phyloP scores from a whole-genome alignment of 2,329 filamentous ascomycete species.

The Fusarium torreyae region DNA sequence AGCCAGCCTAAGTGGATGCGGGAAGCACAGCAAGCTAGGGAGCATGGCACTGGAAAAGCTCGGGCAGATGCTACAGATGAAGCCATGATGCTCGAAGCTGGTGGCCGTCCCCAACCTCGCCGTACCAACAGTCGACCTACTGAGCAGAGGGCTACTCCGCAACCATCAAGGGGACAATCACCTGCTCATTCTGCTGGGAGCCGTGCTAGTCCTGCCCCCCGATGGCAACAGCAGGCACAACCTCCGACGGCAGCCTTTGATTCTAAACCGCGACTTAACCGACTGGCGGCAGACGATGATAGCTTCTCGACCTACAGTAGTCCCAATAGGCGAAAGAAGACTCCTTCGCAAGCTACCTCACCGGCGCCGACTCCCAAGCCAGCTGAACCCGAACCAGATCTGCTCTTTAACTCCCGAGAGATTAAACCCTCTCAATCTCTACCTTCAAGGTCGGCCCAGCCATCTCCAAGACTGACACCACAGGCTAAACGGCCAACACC shows the following conservation, averaged over 20 bases:
- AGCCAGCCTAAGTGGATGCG: conserved; percentile 97
- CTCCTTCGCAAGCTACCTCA: conserved; percentile 62
- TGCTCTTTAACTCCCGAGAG: conserved; percentile 70
- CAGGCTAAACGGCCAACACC: conserved; percentile 53
- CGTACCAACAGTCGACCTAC: conserved; percentile 49
- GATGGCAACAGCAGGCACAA: conserved; percentile 69
- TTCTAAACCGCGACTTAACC: conserved; percentile 72
- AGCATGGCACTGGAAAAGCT: conserved; percentile 53
- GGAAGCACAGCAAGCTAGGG: conserved; percentile 70
- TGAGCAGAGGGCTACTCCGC: conserved; percentile 49
- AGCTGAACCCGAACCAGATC: conserved; percentile 68
- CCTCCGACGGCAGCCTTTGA: conserved; percentile 57
- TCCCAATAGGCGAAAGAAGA: conserved; percentile 83
- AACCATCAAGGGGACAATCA: conserved; percentile 64
- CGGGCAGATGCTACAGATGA: conserved; percentile 73
- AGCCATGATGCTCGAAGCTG: conserved; percentile 84
- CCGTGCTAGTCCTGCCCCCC: conserved; percentile 65
- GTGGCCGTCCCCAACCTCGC: conserved; percentile 67
- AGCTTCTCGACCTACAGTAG: conserved; percentile 88
- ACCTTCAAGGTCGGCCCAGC: conserved; percentile 57
- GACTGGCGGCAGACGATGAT: conserved; percentile 84
- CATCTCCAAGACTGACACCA: conserved; percentile 58
- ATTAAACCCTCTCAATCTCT: conserved; percentile 55
- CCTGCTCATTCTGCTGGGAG: conserved; percentile 63
- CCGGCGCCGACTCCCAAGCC: conserved; percentile 58